A percentile compares a stretch with the other conserved stretches of the same genome.
Evolutionary conservation across 2,329 filamentous ascomycete genomes (phyloP).

Genomic region (Corniculantispora saksenae): DNA sequence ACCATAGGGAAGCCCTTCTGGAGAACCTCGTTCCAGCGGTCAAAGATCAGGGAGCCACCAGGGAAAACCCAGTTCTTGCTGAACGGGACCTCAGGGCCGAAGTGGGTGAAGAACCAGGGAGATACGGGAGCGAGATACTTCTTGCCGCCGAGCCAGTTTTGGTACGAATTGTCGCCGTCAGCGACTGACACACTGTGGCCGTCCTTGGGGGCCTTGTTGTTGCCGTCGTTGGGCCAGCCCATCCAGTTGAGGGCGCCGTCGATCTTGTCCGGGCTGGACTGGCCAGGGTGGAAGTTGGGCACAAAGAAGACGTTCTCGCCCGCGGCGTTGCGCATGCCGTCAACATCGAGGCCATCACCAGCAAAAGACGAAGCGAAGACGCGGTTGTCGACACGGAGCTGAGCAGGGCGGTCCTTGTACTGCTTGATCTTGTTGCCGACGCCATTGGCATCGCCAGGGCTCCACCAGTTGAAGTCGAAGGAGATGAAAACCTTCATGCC

Average conservation of each 20-base stretch:
- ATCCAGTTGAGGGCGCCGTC: conserved; percentile 51
- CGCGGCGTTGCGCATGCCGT: conserved; percentile 42
- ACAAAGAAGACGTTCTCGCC: conserved; percentile 48
- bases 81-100: conserved; percentile 45
- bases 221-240: conserved; percentile 46
- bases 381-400: conserved; percentile 51
- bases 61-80: conserved; percentile 60
- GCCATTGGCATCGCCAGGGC: conserved; percentile 34
- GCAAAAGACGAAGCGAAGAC: conserved; percentile 56
- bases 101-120: conserved; percentile 52
- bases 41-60: conserved; percentile 58
- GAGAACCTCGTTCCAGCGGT: conserved; percentile 55
- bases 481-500: conserved; percentile 55
- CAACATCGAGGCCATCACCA: conserved; percentile 47
- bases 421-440: conserved; percentile 48
- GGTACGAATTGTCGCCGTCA: conserved; percentile 38
- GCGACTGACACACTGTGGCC: conserved; percentile 42
- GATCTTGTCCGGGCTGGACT: conserved; percentile 38
- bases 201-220: conserved; percentile 50
- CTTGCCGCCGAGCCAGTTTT: conserved; percentile 40
- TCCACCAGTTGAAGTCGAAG: conserved; percentile 57
- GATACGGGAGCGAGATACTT: conserved; percentile 49
- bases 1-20: conserved; percentile 48
- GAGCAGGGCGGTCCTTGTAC: conserved; percentile 44
- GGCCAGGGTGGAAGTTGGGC: conserved; percentile 49